A percentile compares a stretch with the other conserved stretches of the same genome.
Conservation (phyloP, 2,329 filamentous ascomycete genomes). For the Blastomyces gilchristii region DNA sequence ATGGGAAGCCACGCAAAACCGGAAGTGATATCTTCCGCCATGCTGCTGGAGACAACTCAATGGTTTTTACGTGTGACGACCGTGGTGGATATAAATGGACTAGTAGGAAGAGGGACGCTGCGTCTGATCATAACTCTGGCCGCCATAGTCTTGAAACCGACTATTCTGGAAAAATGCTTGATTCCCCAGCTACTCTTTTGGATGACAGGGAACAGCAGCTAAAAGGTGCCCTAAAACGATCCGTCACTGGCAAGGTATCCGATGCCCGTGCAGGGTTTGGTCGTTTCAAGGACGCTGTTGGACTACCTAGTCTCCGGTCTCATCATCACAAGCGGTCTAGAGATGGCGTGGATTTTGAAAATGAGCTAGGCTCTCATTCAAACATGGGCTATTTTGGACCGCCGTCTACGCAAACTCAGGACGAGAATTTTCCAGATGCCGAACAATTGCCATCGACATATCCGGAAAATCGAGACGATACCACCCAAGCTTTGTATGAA, state of each 20-base stretch:
- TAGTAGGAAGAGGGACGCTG: conserved; percentile 28
- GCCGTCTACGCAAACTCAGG: not conserved
- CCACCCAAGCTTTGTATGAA: not conserved
- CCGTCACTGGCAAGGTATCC: conserved; percentile 65
- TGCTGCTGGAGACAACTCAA: conserved; percentile 28
- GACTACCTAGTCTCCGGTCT: conserved; percentile 35
- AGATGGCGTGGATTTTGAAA: conserved; percentile 25
- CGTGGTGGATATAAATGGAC: conserved; percentile 39
- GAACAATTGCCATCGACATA: not conserved
- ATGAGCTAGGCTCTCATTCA: conserved; percentile 22
- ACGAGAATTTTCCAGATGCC: not conserved
- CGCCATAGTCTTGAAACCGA: conserved; percentile 25
- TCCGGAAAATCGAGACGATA: not conserved
- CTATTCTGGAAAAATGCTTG: conserved; percentile 23
- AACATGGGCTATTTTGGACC: conserved; percentile 22
- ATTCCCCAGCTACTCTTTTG: conserved; percentile 16
- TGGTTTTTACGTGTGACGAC: conserved; percentile 38
- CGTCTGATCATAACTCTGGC: conserved; percentile 31
- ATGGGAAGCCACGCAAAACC: conserved; percentile 70
- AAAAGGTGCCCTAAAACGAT: conserved; percentile 62
- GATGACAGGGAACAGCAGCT: conserved; percentile 39
- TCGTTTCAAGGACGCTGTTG: conserved; percentile 76
- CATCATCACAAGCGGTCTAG: conserved; percentile 32
- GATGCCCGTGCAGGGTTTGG: conserved; percentile 75
- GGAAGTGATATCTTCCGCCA: conserved; percentile 25